Conservation (phyloP, 208 protist genomes). For the Acanthamoeba healyi region DNA sequence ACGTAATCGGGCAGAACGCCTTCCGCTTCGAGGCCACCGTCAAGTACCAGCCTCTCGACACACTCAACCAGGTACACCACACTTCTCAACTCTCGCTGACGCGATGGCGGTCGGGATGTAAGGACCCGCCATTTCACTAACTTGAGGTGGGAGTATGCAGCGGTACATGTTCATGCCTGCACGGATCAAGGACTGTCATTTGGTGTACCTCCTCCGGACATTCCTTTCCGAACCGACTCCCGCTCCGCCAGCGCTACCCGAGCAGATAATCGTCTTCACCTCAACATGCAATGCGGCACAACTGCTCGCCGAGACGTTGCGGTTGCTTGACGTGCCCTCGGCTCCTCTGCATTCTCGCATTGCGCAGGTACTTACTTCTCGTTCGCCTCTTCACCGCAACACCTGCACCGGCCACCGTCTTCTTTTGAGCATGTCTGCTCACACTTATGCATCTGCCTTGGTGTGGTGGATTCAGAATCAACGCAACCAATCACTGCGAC, state of each 20-base stretch:
- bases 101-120: too few species aligned
- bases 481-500: conserved; percentile 58
- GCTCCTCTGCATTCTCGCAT: conserved; percentile 78
- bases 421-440: too few species aligned
- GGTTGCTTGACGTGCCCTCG: conserved; percentile 72
- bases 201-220: conserved; percentile 82
- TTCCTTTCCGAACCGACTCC: neutral
- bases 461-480: too few species aligned
- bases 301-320: conserved; percentile 76
- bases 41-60: neutral
- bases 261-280: conserved; percentile 12
- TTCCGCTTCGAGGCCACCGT: conserved; percentile 76
- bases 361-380: neutral
- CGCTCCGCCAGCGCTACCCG: neutral
- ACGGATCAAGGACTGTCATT: conserved; percentile 84
- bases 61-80: conserved; percentile 1
- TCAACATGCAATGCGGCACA: conserved; percentile 68
- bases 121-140: too few species aligned
- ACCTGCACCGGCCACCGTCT: too few species aligned
- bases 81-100: too few species aligned
- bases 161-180: conserved; percentile 88
- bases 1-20: conserved; percentile 50
- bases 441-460: too few species aligned
- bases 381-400: too few species aligned
- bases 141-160: conserved; percentile 76